Conservation (phyloP, 371 early-diverging fungal genomes). For the Apophysomyces ossiformis region DNA sequence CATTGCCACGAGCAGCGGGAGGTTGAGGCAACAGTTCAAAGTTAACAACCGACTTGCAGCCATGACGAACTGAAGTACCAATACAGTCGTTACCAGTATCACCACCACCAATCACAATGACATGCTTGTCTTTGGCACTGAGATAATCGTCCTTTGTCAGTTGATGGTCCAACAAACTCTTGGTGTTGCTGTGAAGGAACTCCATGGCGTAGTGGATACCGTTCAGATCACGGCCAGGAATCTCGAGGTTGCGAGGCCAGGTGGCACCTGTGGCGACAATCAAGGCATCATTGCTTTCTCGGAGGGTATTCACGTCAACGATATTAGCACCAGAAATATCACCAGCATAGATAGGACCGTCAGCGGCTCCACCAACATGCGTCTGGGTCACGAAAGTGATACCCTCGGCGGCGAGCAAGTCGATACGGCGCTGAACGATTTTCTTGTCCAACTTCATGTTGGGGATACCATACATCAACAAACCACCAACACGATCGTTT, state of each 20-base stretch:
- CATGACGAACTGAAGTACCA: constrained; percentile 92
- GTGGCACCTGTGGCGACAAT: constrained; percentile 95
- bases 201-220: constrained; percentile 99
- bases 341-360: constrained; percentile 26
- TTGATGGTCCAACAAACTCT: constrained; percentile 80
- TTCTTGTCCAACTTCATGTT: constrained; percentile 99
- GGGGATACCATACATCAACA: constrained; percentile 98
- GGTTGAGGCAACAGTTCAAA: constrained; percentile 96
- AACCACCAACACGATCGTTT: constrained; percentile 93
- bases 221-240: constrained; percentile 83
- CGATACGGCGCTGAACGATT: constrained; percentile 90
- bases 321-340: constrained; percentile 44
- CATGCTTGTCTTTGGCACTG: constrained; percentile 89
- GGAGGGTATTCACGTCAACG: constrained; percentile 63
- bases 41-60: constrained; percentile 89
- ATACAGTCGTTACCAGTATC: constrained; percentile 98
- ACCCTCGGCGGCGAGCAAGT: constrained; percentile 92
- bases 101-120: constrained; percentile 97
- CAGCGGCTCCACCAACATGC: constrained; percentile 68
- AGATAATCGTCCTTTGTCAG: constrained; percentile 77
- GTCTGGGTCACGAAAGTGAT: constrained; percentile 84
- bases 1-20: constrained; percentile 75
- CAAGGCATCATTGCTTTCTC: constrained; percentile 76
- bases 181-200: constrained; percentile 89
- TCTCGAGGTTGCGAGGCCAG: constrained; percentile 94